Base-by-base conservation (phyloP, 768 basidiomycete genomes). In the Lactarius pseudohatsudake region DNA sequence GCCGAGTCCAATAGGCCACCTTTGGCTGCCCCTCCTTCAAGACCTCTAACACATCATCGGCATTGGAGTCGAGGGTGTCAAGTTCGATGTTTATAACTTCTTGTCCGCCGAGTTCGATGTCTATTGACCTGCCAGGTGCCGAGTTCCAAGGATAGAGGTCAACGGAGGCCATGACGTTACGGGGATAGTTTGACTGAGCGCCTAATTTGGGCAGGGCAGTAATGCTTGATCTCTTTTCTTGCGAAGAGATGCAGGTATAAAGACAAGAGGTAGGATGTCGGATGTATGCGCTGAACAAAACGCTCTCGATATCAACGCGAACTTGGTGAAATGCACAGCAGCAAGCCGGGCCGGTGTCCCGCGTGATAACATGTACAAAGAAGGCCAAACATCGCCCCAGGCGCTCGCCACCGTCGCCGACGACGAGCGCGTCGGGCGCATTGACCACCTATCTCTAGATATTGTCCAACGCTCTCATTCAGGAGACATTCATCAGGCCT, bases 71-170 rank as follows among this genome's bases (percentile, higher is more conserved):
- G 59, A 98, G 87, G 71, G 89, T 80, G 79, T 92, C 91, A 45
- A 98, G 84, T 80, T 96, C 92, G 66, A 98, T 88, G 26, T 91
- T 90, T 66, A 96, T 90, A 73, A 92, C 85, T 77, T 96, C 94
- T 76, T 91, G 89, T 8, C 88, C 85, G 43, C 88, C 88, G 6
- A 92, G 81, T 72, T 92, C 91, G 71, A 93, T 91, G 75, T 91
- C 88, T 59, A 91, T 82, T 5, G 86, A 78, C 56, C 70, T 66
- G 22, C 70, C 70, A 18, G 70, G 65, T 20, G 68, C 65, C 20
- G 64, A 60, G 22, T 69, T 71, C 70, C 70, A 71, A 5, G 70
- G 70, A 43, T 61, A 60, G 26, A 70, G 62, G 16, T 70, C 62
- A 38, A 32, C 20, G 22, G 41, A 67, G 13, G 30, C 55, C 62